Evolutionary conservation across 495 filamentous ascomycete genomes (phyloP).

Genomic region (Penicillium salamii): DNA sequence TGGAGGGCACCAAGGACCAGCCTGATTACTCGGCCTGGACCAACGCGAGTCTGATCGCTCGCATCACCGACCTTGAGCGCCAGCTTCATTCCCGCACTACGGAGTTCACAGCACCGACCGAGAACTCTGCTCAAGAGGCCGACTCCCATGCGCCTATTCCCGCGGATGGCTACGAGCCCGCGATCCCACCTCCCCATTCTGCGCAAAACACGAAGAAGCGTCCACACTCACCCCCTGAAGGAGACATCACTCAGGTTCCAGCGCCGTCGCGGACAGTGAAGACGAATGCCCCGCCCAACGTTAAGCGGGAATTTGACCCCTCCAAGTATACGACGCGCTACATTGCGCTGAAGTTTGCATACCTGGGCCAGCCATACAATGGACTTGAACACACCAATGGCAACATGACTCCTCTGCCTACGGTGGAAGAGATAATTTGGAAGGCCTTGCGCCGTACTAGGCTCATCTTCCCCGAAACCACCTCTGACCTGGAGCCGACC

Average conservation of each 20-base stretch:
- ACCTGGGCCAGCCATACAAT: slow-evolving; percentile 85
- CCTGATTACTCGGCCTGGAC: slow-evolving; percentile 61
- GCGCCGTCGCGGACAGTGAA: slow-evolving; percentile 29
- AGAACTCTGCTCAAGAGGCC: slow-evolving; percentile 1
- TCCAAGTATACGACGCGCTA: slow-evolving; percentile 77
- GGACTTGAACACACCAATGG: slow-evolving; percentile 80
- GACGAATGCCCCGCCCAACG: slow-evolving; percentile 4
- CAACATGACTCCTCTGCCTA: slow-evolving; percentile 64
- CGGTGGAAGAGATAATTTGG: slow-evolving; percentile 90
- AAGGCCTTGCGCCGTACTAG: slow-evolving; percentile 77
- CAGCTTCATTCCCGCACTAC: slow-evolving; percentile 50
- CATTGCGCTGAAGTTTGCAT: slow-evolving; percentile 91
- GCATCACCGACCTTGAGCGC: slow-evolving; percentile 63
- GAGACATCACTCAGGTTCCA: slow-evolving; percentile 27
- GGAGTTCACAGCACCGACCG: slow-evolving; percentile 30
- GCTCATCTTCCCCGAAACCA: slow-evolving; percentile 70
- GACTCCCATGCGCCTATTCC: slow-evolving; percentile 10
- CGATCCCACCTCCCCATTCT: slow-evolving; percentile 14
- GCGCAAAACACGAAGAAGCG: slow-evolving; percentile 19
- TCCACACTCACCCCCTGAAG: slow-evolving; percentile 14
- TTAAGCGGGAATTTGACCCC: slow-evolving; percentile 61
- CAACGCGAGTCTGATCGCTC: slow-evolving; percentile 59
- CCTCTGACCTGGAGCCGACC: slow-evolving; percentile 26
- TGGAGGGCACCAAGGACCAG: slow-evolving; percentile 15
- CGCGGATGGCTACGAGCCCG: slow-evolving; percentile 20